Conservation (phyloP, 2,329 filamentous ascomycete species). For the Rutstroemia sp. region DNA sequence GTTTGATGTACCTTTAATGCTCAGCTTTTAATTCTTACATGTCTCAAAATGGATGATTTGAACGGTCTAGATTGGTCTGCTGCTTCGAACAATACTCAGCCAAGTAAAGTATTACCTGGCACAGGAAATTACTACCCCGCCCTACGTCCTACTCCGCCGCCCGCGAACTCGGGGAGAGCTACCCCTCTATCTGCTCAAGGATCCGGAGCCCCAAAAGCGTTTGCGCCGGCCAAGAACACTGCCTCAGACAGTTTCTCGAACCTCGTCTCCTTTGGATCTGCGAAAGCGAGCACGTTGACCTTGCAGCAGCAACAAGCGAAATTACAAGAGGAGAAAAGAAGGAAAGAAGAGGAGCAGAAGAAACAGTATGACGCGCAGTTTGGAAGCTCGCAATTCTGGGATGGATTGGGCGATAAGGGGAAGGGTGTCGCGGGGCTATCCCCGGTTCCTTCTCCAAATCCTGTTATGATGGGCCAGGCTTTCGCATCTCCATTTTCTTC, state of each 20-base stretch:
- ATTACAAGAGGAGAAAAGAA: conserved; percentile 56
- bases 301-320: conserved; percentile 71
- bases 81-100: conserved; percentile 28
- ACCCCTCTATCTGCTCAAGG: conserved; percentile 40
- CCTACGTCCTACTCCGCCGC: conserved; percentile 41
- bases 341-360: conserved; percentile 66
- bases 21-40: neutral
- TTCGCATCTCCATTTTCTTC: conserved; percentile 24
- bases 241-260: conserved; percentile 69
- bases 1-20: conserved; percentile 11
- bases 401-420: conserved; percentile 54
- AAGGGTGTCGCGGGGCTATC: conserved; percentile 35
- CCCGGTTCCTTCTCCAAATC: conserved; percentile 39
- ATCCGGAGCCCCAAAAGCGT: conserved; percentile 34
- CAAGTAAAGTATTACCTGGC: conserved; percentile 35
- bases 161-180: conserved; percentile 46
- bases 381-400: conserved; percentile 70
- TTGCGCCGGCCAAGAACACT: conserved; percentile 36
- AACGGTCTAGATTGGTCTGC: conserved; percentile 52
- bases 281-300: conserved; percentile 59
- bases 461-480: conserved; percentile 36
- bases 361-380: conserved; percentile 70
- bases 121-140: conserved; percentile 39
- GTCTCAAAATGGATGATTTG: conserved; percentile 51
- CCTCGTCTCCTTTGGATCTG: conserved; percentile 56